Evolutionary conservation across 75 land plant genomes (phyloP).

Genomic region (Cunninghamia lanceolata): DNA sequence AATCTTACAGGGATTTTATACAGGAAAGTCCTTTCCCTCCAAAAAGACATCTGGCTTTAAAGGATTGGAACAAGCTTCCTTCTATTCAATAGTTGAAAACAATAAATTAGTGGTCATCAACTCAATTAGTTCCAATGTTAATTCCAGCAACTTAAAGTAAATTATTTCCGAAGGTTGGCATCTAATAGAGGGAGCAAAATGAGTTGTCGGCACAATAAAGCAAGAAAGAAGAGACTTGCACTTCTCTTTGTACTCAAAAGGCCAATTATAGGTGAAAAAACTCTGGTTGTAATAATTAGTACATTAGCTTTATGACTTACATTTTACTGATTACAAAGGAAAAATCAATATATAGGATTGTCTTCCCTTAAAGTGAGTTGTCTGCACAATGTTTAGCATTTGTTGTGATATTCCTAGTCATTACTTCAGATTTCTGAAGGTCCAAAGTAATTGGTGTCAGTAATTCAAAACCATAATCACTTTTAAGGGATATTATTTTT

Average conservation of each 20-base stretch:
- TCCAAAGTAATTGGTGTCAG: background rate
- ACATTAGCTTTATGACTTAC: background rate
- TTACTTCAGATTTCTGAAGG: background rate
- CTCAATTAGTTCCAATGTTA: background rate
- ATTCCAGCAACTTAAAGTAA: background rate
- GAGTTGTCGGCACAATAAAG: background rate
- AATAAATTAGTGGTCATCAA: background rate
- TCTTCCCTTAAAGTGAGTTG: background rate
- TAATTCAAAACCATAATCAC: background rate
- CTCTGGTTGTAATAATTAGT: background rate
- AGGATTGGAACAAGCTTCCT: background rate
- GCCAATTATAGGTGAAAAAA: background rate
- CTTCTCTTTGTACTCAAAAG: background rate
- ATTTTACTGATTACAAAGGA: background rate
- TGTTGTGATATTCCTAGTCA: background rate
- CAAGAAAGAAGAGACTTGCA: background rate
- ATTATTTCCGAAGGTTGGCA: background rate
- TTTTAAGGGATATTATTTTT: background rate
- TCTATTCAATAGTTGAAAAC: background rate
- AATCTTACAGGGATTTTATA: background rate
- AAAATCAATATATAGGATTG: background rate
- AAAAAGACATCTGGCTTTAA: background rate
- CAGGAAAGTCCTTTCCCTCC: background rate
- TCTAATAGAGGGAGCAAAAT: background rate
- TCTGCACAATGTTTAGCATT: background rate